Percentiles rank a stretch among this genome's conserved stretches.
These are phyloP conservation scores for Trypanosoma congolense DNA, from an alignment of 208 protist species.

Conservation along the genomic window DNA sequence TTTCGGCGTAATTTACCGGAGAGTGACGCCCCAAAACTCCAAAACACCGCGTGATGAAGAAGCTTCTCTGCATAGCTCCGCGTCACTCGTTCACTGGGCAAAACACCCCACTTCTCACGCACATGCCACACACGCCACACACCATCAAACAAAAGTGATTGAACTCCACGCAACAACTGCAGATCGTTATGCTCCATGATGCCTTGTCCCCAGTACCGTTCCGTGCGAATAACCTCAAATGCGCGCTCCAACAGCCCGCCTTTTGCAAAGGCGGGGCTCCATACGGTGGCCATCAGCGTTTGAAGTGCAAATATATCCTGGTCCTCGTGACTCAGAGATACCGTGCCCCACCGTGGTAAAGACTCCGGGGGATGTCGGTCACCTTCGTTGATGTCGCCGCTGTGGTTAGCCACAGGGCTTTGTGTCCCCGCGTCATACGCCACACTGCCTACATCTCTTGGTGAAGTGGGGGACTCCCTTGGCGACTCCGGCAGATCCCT, in stretches of 20 bases:
- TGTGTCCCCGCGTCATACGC: neutral
- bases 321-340: conserved; percentile 2
- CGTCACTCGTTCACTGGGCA: conserved; percentile 25
- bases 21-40: conserved; percentile 90
- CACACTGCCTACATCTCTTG: neutral
- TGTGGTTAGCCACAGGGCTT: too few species aligned
- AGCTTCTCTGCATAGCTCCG: conserved; percentile 61
- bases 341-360: neutral
- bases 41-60: conserved; percentile 93
- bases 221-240: conserved; percentile 49
- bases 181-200: conserved; percentile 94
- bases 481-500: neutral
- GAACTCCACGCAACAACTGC: conserved; percentile 87
- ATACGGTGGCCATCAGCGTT: conserved; percentile 69
- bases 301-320: conserved; percentile 80
- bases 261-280: conserved; percentile 76
- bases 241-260: conserved; percentile 79
- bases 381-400: too few species aligned
- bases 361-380: neutral
- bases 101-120: conserved; percentile 65
- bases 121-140: conserved; percentile 89
- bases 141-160: conserved; percentile 89
- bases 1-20: conserved; percentile 45
- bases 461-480: neutral
- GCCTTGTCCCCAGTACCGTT: conserved; percentile 52